These are phyloP conservation scores for Phyllosticta paracitricarpa DNA, from an alignment of 2,329 filamentous ascomycete genomes.

Conservation along the genomic window DNA sequence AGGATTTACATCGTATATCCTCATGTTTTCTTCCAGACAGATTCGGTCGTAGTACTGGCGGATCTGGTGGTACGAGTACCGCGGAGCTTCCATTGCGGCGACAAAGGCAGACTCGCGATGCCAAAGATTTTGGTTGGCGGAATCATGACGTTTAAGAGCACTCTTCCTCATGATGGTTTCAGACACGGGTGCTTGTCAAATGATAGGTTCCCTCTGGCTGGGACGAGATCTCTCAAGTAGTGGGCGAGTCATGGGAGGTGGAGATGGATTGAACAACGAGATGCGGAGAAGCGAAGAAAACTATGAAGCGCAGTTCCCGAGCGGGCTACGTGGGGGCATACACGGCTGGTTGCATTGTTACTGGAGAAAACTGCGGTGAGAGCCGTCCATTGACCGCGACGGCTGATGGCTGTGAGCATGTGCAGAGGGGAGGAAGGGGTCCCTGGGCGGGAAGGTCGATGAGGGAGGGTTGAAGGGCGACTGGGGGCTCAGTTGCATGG, in stretches of 20 bases:
- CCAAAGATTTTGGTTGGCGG: neutral
- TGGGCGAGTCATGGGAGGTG: neutral
- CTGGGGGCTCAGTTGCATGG: neutral
- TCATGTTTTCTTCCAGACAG: slow-evolving; percentile 18
- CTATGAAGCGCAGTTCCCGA: neutral
- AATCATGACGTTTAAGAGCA: slow-evolving; percentile 3
- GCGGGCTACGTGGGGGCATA: neutral
- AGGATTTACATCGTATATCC: slow-evolving; percentile 17
- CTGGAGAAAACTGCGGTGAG: neutral
- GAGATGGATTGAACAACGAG: neutral
- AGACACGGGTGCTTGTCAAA: neutral
- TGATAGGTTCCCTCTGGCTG: neutral
- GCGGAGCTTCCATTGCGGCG: neutral
- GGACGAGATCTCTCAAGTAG: neutral
- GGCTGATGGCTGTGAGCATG: neutral
- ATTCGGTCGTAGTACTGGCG: slow-evolving; percentile 27
- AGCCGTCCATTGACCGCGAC: neutral
- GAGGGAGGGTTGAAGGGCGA: neutral
- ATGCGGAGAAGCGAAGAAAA: neutral
- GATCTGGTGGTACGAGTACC: slow-evolving; percentile 21
- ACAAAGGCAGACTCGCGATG: neutral
- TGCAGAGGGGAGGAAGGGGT: neutral
- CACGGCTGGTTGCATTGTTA: neutral
- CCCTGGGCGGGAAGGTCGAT: neutral
- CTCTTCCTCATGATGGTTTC: neutral